These are phyloP conservation scores for Stramenopiles sp. DNA, from an alignment of 352 stramenopile species.

Conservation along the genomic window DNA sequence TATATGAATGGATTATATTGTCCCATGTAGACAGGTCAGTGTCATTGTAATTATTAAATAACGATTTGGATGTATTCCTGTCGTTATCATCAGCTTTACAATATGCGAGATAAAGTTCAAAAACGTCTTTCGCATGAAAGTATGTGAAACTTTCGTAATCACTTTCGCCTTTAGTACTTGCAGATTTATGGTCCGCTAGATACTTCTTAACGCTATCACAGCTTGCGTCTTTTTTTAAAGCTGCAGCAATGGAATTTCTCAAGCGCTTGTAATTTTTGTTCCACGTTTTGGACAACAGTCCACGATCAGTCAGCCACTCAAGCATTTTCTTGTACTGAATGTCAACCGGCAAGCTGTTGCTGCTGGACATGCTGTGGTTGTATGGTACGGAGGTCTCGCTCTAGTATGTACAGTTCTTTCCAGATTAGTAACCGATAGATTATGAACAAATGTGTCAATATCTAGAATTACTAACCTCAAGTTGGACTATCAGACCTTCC, in stretches of 20 bases:
- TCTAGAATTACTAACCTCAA: too few species aligned
- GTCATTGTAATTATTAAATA: not conserved
- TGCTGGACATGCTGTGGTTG: not conserved
- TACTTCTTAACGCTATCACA: not conserved
- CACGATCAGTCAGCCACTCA: not conserved
- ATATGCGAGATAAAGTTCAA: not conserved
- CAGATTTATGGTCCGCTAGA: not conserved
- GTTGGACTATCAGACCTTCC: too few species aligned
- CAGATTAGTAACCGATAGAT: too few species aligned
- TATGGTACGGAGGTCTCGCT: too few species aligned
- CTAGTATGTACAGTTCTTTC: too few species aligned
- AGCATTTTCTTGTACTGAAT: not conserved
- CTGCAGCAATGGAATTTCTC: not conserved
- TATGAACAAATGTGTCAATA: too few species aligned
- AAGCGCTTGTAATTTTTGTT: not conserved
- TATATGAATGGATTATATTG: not conserved
- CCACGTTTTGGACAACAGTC: not conserved
- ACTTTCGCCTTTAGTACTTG: not conserved
- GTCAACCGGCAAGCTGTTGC: not conserved
- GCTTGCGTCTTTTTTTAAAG: not conserved
- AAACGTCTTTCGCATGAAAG: not conserved
- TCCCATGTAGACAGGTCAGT: not conserved
- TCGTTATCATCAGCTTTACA: not conserved
- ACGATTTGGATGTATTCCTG: not conserved
- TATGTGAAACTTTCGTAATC: too few species aligned